Percentiles rank a stretch among this genome's conserved stretches.
These are phyloP conservation scores for Cyclaneusma minus DNA, from an alignment of 2,329 filamentous ascomycete genomes.

Conservation along the genomic window DNA sequence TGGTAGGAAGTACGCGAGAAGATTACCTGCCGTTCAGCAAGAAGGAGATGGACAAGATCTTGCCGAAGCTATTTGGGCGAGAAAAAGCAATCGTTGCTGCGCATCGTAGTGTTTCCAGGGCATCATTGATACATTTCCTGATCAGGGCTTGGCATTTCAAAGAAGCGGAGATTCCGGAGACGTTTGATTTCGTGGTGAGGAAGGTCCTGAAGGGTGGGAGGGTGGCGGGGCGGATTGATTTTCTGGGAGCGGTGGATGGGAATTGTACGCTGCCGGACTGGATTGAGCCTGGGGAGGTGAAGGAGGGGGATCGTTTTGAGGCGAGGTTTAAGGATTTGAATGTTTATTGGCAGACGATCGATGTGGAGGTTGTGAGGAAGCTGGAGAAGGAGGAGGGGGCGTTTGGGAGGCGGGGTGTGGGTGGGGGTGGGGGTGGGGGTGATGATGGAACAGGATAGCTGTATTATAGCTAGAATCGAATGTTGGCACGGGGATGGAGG, in stretches of 20 bases:
- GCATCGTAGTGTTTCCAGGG: constrained; percentile 18
- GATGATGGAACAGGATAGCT: too few relatives aligned
- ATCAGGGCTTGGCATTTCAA: constrained; percentile 42
- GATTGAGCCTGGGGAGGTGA: constrained; percentile 21
- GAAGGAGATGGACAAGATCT: constrained; percentile 11
- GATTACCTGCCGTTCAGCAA: constrained; percentile 17
- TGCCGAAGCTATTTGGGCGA: constrained; percentile 13
- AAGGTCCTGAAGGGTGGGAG: constrained; percentile 18
- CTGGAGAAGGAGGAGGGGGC: constrained; percentile 7
- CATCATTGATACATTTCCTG: constrained; percentile 45
- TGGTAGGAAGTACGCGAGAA: constrained; percentile 18
- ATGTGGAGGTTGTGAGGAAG: constrained; percentile 27
- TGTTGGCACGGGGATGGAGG: too few relatives aligned
- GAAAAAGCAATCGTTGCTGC: constrained; percentile 12
- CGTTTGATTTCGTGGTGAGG: constrained; percentile 31
- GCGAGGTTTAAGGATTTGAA: constrained; percentile 39
- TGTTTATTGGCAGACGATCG: constrained; percentile 28
- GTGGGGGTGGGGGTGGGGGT: too few relatives aligned
- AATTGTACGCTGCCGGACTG: neutral
- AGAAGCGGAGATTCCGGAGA: constrained; percentile 29
- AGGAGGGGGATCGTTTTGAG: constrained; percentile 35
- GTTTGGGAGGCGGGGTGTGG: neutral
- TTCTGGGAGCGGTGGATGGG: constrained; percentile 1
- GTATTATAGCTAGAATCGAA: too few relatives aligned
- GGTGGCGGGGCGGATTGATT: constrained; percentile 4